Conservation (phyloP, 441 rosid species). For the Adansonia gregorii region DNA sequence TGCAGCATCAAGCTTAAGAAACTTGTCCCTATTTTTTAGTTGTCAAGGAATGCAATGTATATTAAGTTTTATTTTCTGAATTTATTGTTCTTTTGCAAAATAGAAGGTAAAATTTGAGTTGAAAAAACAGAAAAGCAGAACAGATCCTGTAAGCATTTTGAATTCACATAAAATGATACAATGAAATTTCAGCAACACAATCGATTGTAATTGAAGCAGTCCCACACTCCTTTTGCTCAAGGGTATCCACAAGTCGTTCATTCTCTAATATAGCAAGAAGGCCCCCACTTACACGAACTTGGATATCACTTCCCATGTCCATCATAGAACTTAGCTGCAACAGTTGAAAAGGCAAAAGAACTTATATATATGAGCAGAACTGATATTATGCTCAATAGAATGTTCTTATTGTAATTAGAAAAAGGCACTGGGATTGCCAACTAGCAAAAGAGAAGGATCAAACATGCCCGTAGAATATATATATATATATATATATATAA, state of each 20-base stretch:
- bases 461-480: constrained; percentile 3
- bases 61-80: constrained; percentile 19
- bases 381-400: constrained; percentile 16
- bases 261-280: constrained; percentile 93
- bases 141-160: constrained; percentile 27
- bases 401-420: constrained; percentile 9
- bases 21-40: constrained; percentile 58
- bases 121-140: constrained; percentile 3
- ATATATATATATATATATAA: not conserved
- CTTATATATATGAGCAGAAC: constrained; percentile 16
- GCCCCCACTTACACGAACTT: constrained; percentile 93
- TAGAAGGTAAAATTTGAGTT: constrained; percentile 13
- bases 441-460: not conserved
- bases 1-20: constrained; percentile 91
- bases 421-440: constrained; percentile 1
- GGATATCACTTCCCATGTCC: constrained; percentile 89
- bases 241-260: constrained; percentile 84
- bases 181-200: constrained; percentile 71
- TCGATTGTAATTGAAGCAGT: constrained; percentile 77
- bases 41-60: constrained; percentile 47
- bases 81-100: constrained; percentile 13
- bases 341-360: constrained; percentile 28
- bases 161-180: constrained; percentile 58
- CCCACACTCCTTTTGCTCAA: constrained; percentile 80
- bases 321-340: constrained; percentile 92